A percentile compares a stretch with the other conserved stretches of the same genome.
These are phyloP conservation scores for Apiospora arundinis DNA, from an alignment of 2,329 filamentous ascomycete species.

Conservation along the genomic window DNA sequence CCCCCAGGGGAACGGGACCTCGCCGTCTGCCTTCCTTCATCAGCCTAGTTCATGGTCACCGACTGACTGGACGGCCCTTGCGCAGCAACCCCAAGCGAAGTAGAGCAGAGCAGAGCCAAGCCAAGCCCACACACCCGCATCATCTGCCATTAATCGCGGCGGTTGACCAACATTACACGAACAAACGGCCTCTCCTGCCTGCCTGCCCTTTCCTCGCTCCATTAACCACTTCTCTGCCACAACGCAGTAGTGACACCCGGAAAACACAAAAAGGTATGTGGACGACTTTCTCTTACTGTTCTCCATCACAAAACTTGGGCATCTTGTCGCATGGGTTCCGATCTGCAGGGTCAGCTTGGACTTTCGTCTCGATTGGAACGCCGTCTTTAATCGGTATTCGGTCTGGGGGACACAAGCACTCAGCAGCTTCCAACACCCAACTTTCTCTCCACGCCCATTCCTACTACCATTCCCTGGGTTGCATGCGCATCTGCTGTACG, in stretches of 20 bases:
- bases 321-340: background rate
- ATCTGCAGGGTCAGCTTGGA: slow-evolving; percentile 13
- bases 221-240: background rate
- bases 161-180: slow-evolving; percentile 14
- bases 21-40: slow-evolving; percentile 9
- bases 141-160: slow-evolving; percentile 17
- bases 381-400: slow-evolving; percentile 3
- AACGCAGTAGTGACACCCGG: background rate
- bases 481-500: background rate
- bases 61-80: slow-evolving; percentile 16
- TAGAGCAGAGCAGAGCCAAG: background rate
- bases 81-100: slow-evolving; percentile 4
- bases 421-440: slow-evolving; percentile 13
- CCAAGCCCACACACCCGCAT: slow-evolving; percentile 14
- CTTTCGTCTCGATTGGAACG: slow-evolving; percentile 5
- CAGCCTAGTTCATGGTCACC: slow-evolving; percentile 11
- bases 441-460: background rate
- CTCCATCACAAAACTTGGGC: background rate
- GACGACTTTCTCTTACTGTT: background rate
- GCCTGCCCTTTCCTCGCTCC: background rate
- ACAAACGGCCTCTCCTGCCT: slow-evolving; percentile 13
- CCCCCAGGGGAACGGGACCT: slow-evolving; percentile 19
- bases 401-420: slow-evolving; percentile 6
- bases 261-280: slow-evolving; percentile 15
- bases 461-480: background rate